phyloP scores from a whole-genome alignment of 495 filamentous ascomycete species.

The Staphylotrichum longicolle region DNA sequence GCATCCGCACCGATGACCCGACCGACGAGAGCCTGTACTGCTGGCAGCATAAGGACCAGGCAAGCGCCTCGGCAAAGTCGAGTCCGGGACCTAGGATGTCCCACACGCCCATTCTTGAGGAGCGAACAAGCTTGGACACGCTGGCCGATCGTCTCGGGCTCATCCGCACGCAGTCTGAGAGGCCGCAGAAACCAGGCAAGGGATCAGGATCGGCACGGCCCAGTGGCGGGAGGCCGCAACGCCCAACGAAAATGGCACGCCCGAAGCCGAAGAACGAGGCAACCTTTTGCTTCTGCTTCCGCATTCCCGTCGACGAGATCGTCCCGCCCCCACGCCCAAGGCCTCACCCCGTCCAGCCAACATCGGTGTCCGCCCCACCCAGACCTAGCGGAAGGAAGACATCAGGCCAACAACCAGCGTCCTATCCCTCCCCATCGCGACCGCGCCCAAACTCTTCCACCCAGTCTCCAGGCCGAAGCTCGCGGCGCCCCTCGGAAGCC shows the following conservation, averaged over 20 bases:
- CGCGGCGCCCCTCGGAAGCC: slow-evolving; percentile 33
- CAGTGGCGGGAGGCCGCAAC: slow-evolving; percentile 22
- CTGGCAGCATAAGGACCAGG: slow-evolving; percentile 94
- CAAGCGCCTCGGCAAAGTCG: slow-evolving; percentile 45
- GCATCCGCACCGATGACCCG: slow-evolving; percentile 50
- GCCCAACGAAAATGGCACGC: slow-evolving; percentile 29
- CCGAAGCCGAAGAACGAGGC: slow-evolving; percentile 36
- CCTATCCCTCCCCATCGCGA: slow-evolving; percentile 26
- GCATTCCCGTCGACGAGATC: slow-evolving; percentile 36
- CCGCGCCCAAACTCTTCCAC: neutral
- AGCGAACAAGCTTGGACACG: slow-evolving; percentile 77
- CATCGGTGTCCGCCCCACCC: slow-evolving; percentile 30
- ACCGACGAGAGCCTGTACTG: slow-evolving; percentile 61
- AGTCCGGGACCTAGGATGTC: slow-evolving; percentile 39
- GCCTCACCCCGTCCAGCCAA: slow-evolving; percentile 41
- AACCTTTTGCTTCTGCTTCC: slow-evolving; percentile 48
- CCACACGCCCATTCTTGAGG: slow-evolving; percentile 44
- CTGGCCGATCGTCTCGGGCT: slow-evolving; percentile 76
- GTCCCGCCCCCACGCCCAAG: slow-evolving; percentile 37
- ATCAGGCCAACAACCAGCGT: slow-evolving; percentile 15
- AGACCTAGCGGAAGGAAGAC: slow-evolving; percentile 29
- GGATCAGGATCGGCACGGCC: slow-evolving; percentile 12
- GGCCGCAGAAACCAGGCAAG: slow-evolving; percentile 17
- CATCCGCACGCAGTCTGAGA: slow-evolving; percentile 39
- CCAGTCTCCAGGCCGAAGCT: slow-evolving; percentile 37